phyloP scores from a whole-genome alignment of 2,329 filamentous ascomycete genomes.

The Pyricularia pennisetigena region DNA sequence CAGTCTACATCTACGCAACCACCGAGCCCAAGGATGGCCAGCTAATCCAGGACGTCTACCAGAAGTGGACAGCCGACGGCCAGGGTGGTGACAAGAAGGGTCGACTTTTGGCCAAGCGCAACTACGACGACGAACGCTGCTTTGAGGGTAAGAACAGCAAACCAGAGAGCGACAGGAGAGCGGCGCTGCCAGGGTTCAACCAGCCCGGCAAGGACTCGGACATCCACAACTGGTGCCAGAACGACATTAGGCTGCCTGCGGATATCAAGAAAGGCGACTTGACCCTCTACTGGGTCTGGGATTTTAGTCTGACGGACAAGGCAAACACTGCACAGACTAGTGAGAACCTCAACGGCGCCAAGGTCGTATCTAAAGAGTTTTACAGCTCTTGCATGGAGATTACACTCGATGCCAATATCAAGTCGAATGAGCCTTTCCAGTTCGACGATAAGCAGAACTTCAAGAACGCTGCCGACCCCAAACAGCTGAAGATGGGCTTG shows the following conservation, averaged over 20 bases:
- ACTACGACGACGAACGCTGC: constrained; percentile 87
- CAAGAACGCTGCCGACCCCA: constrained; percentile 31
- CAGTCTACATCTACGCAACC: constrained; percentile 68
- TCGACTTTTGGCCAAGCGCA: constrained; percentile 62
- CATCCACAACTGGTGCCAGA: constrained; percentile 66
- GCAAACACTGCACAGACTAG: constrained; percentile 16
- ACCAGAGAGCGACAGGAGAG: constrained; percentile 50
- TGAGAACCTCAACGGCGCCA: constrained; percentile 22
- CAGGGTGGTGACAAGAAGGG: constrained; percentile 74
- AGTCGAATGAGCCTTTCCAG: constrained; percentile 23
- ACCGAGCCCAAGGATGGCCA: constrained; percentile 30
- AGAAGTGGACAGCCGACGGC: constrained; percentile 69
- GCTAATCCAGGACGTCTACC: constrained; percentile 54
- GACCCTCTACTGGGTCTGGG: constrained; percentile 94
- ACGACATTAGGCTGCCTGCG: constrained; percentile 64
- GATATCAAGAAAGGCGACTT: constrained; percentile 55
- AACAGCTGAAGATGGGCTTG: constrained; percentile 30
- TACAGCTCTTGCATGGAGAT: constrained; percentile 35
- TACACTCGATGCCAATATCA: constrained; percentile 19
- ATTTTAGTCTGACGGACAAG: constrained; percentile 61
- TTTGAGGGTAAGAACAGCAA: constrained; percentile 57
- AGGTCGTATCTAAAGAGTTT: constrained; percentile 21
- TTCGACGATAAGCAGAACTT: constrained; percentile 28
- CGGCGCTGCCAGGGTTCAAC: constrained; percentile 7
- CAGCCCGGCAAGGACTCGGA: constrained; percentile 20